Percentiles rank a stretch among this genome's conserved stretches.
These are phyloP conservation scores for Schwanniomyces occidentalis DNA, from an alignment of 805 yeast genomes.

Conservation along the genomic window DNA sequence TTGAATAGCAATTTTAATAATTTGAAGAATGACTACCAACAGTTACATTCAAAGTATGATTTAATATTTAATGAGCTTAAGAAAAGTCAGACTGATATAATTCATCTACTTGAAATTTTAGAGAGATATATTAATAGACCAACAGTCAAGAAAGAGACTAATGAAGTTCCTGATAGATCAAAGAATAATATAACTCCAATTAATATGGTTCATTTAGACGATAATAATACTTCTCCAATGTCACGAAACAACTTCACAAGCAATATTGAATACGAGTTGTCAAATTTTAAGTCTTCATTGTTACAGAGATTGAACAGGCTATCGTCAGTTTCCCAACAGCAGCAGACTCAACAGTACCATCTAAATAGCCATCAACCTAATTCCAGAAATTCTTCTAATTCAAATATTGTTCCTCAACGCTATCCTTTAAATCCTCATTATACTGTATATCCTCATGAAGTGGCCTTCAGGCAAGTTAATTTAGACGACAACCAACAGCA, in stretches of 20 bases:
- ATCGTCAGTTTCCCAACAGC: conserved; percentile 2
- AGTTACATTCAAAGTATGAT: conserved; percentile 48
- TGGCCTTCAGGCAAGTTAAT: conserved; percentile 10
- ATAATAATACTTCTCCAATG: conserved; percentile 1
- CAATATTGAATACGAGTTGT: conserved; percentile 9
- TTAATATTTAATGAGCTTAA: conserved; percentile 48
- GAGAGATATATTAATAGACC: conserved; percentile 19
- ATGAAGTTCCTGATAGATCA: not conserved
- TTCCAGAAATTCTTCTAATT: conserved; percentile 15
- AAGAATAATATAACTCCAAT: conserved; percentile 7
- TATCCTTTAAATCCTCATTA: conserved; percentile 38
- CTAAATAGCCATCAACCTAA: conserved; percentile 7
- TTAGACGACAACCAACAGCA: conserved; percentile 6
- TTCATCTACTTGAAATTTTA: conserved; percentile 49
- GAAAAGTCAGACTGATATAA: conserved; percentile 52
- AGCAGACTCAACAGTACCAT: conserved; percentile 9
- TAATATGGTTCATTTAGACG: not conserved
- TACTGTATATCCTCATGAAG: conserved; percentile 24
- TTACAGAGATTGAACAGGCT: conserved; percentile 9
- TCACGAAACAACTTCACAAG: not conserved
- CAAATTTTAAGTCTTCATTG: conserved; percentile 10
- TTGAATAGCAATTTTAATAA: conserved; percentile 36
- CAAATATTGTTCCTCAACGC: conserved; percentile 33
- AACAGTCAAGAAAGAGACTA: not conserved
- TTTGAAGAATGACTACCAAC: conserved; percentile 43